Evolutionary conservation across 768 basidiomycete species (phyloP).

Genomic region (Amanita fuliginea): DNA sequence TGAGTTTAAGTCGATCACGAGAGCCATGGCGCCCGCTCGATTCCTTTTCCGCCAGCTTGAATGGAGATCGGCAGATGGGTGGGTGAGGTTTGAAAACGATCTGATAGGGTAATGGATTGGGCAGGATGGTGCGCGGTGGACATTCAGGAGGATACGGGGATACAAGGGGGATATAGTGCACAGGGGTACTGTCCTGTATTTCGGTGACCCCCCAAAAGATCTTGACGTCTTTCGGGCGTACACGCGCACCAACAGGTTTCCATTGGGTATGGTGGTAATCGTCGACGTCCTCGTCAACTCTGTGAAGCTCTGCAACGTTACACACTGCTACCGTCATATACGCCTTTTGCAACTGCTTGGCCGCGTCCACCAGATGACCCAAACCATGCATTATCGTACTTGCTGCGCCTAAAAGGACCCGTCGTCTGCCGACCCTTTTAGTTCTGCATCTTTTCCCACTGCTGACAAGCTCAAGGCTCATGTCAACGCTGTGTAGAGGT

Average conservation of each 20-base stretch:
- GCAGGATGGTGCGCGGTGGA: constrained; percentile 18
- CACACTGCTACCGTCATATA: constrained; percentile 47
- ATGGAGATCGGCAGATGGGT: constrained; percentile 3
- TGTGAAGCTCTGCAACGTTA: constrained; percentile 21
- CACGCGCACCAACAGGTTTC: constrained; percentile 32
- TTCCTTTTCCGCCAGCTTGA: neutral
- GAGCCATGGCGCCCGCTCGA: neutral
- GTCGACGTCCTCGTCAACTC: constrained; percentile 13
- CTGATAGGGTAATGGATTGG: constrained; percentile 21
- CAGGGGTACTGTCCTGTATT: constrained; percentile 8
- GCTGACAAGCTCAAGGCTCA: neutral
- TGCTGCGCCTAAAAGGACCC: neutral
- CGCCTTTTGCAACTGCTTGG: constrained; percentile 44
- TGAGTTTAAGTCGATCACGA: neutral
- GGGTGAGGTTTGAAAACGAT: constrained; percentile 14
- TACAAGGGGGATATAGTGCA: constrained; percentile 30
- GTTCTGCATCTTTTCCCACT: neutral
- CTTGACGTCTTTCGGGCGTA: constrained; percentile 28
- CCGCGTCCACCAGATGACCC: constrained; percentile 26
- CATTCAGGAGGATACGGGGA: constrained; percentile 15
- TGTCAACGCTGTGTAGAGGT: neutral
- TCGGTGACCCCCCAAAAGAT: constrained; percentile 22
- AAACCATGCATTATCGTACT: neutral
- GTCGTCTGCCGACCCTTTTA: neutral
- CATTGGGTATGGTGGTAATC: neutral